These are phyloP conservation scores for Dianthus caryophyllus DNA, from an alignment of 148 eudicot species.

Conservation along the genomic window DNA sequence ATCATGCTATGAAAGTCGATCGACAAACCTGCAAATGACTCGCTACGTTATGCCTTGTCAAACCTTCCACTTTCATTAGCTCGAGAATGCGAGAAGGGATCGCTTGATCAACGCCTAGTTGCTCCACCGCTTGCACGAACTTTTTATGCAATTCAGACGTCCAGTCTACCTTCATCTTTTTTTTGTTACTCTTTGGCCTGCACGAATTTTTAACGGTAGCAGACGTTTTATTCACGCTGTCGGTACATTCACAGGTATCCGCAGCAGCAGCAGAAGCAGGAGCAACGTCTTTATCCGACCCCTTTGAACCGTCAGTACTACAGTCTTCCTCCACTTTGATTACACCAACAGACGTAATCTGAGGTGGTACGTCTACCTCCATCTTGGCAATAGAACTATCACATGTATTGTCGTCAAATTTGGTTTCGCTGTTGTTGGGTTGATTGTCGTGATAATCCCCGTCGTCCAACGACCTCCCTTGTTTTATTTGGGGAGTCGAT, in stretches of 20 bases:
- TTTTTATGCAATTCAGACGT: conserved; percentile 70
- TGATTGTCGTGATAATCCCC: conserved; percentile 59
- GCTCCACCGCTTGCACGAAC: conserved; percentile 74
- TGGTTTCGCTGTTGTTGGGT: conserved; percentile 48
- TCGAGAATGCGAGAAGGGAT: conserved; percentile 83
- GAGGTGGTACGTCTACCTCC: conserved; percentile 34
- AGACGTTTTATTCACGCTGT: conserved; percentile 31
- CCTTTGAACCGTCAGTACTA: conserved; percentile 27
- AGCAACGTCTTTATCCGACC: conserved; percentile 24
- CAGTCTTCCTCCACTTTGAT: conserved; percentile 35
- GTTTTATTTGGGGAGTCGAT: conserved; percentile 73
- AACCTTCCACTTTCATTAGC: conserved; percentile 76
- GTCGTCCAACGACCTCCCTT: conserved; percentile 54
- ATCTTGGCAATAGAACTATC: conserved; percentile 28
- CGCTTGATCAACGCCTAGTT: conserved; percentile 86
- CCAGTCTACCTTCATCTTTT: conserved; percentile 81
- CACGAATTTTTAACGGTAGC: conserved; percentile 22
- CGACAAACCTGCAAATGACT: conserved; percentile 79
- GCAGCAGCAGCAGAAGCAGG: no score
- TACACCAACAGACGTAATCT: conserved; percentile 18
- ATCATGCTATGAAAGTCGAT: neutral
- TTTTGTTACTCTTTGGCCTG: conserved; percentile 42
- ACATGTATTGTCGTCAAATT: conserved; percentile 68
- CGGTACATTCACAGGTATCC: conserved; percentile 18
- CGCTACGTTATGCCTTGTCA: conserved; percentile 80